Percentiles rank a stretch among this genome's conserved stretches.
These are phyloP conservation scores for Globisporangium paroecandrum DNA, from an alignment of 352 stramenopile genomes.

Conservation along the genomic window DNA sequence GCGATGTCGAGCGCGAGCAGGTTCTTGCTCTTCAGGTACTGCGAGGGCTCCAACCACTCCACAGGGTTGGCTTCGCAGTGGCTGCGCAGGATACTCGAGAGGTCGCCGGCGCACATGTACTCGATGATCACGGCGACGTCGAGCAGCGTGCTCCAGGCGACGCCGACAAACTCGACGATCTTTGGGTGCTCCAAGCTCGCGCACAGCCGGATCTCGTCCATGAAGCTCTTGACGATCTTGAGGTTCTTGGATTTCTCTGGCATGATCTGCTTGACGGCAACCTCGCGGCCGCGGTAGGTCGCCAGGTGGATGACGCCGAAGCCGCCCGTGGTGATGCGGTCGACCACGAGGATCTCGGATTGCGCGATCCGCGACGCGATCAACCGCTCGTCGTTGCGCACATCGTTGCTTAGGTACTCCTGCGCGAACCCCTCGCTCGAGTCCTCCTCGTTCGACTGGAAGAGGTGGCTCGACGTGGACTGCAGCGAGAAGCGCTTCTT, in stretches of 20 bases:
- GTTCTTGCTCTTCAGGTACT: slow-evolving; percentile 29
- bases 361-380: slow-evolving; percentile 45
- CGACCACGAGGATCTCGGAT: slow-evolving; percentile 40
- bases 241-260: slow-evolving; percentile 25
- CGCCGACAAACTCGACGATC: slow-evolving; percentile 47
- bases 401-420: slow-evolving; percentile 51
- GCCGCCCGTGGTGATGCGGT: slow-evolving; percentile 45
- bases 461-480: slow-evolving; percentile 20
- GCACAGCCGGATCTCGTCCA: slow-evolving; percentile 68
- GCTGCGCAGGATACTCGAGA: slow-evolving; percentile 25
- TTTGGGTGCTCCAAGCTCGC: slow-evolving; percentile 48
- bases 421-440: slow-evolving; percentile 15
- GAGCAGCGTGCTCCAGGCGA: slow-evolving; percentile 46
- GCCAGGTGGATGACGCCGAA: slow-evolving; percentile 63
- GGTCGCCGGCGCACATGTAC: slow-evolving; percentile 44
- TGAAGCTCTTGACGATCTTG: slow-evolving; percentile 30
- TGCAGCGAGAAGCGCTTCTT: slow-evolving; percentile 18
- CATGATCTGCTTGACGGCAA: slow-evolving; percentile 48
- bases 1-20: slow-evolving; percentile 40
- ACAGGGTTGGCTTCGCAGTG: slow-evolving; percentile 16
- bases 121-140: slow-evolving; percentile 49
- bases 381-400: slow-evolving; percentile 61
- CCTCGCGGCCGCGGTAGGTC: slow-evolving; percentile 23
- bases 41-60: neutral
- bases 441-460: slow-evolving; percentile 8